A percentile compares a stretch with the other conserved stretches of the same genome.
phyloP scores from a whole-genome alignment of 1,139 yeast species.

The Diutina scorzettiae region DNA sequence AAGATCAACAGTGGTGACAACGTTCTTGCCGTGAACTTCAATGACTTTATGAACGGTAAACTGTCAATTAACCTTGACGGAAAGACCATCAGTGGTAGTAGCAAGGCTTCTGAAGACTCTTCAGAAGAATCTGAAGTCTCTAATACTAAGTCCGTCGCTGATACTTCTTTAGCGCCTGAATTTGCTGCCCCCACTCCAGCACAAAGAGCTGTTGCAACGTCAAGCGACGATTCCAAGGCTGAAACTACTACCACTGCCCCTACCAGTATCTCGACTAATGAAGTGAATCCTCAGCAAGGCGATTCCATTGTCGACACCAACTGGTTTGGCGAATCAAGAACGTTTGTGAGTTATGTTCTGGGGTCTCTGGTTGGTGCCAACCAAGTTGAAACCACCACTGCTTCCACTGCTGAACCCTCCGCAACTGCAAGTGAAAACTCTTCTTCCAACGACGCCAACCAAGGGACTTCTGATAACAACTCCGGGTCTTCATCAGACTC shows the following conservation, averaged over 20 bases:
- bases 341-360: background rate
- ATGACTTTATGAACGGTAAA: background rate
- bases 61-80: background rate
- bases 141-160: too few relatives aligned
- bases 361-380: background rate
- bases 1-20: background rate
- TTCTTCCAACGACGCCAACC: background rate
- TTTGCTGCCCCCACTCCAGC: too few relatives aligned
- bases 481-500: background rate
- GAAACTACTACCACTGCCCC: background rate
- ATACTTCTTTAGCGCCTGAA: too few relatives aligned
- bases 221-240: too few relatives aligned
- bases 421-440: background rate
- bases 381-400: background rate
- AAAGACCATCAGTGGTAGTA: background rate
- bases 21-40: background rate
- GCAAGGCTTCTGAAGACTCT: too few relatives aligned
- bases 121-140: too few relatives aligned
- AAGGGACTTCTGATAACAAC: background rate
- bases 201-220: background rate
- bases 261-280: background rate
- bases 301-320: background rate
- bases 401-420: background rate
- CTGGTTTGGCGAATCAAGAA: constrained; percentile 4
- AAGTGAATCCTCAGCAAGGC: background rate